Percentiles rank a stretch among this genome's conserved stretches.
Evolutionary conservation across 768 basidiomycete genomes (phyloP).

Genomic region (Lentinula sp.): DNA sequence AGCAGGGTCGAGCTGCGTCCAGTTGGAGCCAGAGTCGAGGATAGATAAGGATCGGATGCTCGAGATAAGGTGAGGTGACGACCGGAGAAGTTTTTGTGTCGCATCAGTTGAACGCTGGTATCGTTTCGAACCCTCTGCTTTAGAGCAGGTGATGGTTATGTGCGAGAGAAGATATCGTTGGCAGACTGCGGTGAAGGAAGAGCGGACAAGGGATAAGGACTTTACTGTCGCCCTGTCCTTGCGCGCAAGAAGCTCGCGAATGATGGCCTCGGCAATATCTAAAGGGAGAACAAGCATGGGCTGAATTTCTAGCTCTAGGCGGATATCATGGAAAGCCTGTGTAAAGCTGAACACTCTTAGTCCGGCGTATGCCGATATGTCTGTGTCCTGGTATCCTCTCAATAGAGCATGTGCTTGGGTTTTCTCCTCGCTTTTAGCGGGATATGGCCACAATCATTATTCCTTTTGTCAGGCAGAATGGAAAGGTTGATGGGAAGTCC

Average conservation of each 20-base stretch:
- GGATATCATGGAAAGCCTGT: not conserved
- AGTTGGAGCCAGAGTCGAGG: not conserved
- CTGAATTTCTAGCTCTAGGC: not conserved
- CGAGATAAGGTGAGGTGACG: constrained; percentile 3
- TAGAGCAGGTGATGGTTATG: not conserved
- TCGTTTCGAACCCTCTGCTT: not conserved
- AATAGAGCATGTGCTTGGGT: not conserved
- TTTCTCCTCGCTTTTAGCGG: not conserved
- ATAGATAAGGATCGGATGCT: constrained; percentile 1
- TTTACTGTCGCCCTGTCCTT: constrained; percentile 3
- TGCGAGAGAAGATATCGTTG: constrained; percentile 3
- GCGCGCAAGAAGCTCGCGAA: not conserved
- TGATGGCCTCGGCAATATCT: not conserved
- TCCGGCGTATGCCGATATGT: not conserved
- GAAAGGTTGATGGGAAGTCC: not conserved
- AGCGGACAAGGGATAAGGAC: constrained; percentile 1
- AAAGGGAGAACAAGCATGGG: not conserved
- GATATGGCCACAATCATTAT: not conserved
- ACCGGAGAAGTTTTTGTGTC: not conserved
- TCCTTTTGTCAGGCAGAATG: not conserved
- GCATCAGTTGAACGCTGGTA: not conserved
- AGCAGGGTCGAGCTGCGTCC: not conserved
- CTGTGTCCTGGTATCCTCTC: no score
- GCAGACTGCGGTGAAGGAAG: not conserved
- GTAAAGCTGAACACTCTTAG: not conserved